These are phyloP conservation scores for Pseudocercospora fuligena DNA, from an alignment of 2,329 filamentous ascomycete genomes.

Conservation along the genomic window DNA sequence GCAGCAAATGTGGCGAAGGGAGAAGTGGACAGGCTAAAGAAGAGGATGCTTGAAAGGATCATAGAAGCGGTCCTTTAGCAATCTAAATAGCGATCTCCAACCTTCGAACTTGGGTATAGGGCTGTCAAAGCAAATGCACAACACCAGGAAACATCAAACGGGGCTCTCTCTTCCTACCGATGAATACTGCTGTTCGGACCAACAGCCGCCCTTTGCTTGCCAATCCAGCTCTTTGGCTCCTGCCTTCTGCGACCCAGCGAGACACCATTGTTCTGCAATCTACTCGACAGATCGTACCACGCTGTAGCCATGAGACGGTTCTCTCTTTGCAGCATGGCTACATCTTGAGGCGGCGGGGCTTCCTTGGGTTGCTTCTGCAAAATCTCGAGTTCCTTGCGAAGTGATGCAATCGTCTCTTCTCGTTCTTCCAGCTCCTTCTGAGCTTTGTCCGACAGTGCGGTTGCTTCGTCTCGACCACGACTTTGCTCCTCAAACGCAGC, in stretches of 20 bases:
- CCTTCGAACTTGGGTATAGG: neutral
- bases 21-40: conserved; percentile 39
- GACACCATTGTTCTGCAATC: conserved; percentile 82
- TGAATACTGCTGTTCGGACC: conserved; percentile 32
- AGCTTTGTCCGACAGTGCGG: conserved; percentile 25
- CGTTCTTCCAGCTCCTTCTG: conserved; percentile 34
- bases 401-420: conserved; percentile 35
- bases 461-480: conserved; percentile 21
- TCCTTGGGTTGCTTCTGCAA: conserved; percentile 28
- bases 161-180: neutral
- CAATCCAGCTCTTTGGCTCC: conserved; percentile 79
- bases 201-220: conserved; percentile 70
- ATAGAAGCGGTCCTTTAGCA: conserved; percentile 33
- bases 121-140: neutral
- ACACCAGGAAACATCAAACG: neutral
- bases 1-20: conserved; percentile 38
- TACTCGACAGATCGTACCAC: conserved; percentile 80
- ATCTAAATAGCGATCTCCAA: neutral
- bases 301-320: conserved; percentile 80
- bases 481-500: conserved; percentile 37
- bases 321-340: conserved; percentile 75
- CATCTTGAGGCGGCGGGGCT: conserved; percentile 44
- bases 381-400: conserved; percentile 39
- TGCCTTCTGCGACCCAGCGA: conserved; percentile 76
- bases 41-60: conserved; percentile 38